Conservation (phyloP, 2,329 filamentous ascomycete species). For the Aspergillus flavus region DNA sequence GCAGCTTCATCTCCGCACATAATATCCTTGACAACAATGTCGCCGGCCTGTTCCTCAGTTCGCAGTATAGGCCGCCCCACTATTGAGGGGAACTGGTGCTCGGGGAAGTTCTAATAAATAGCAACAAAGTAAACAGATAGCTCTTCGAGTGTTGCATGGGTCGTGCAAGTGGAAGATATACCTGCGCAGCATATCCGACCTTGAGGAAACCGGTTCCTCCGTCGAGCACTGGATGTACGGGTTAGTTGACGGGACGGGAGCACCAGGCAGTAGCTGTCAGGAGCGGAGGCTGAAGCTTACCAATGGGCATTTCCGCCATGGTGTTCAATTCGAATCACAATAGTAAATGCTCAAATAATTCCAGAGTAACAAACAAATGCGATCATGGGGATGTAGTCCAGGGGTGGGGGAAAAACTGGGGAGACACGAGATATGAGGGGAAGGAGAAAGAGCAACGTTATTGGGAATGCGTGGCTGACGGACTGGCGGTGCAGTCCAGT, state of each 20-base stretch:
- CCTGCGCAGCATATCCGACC: constrained; percentile 94
- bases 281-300: constrained; percentile 37
- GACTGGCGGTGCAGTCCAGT: neutral
- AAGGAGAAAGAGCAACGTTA: neutral
- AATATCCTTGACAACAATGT: constrained; percentile 87
- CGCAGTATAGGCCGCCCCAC: constrained; percentile 96
- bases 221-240: constrained; percentile 77
- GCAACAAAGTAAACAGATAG: constrained; percentile 12
- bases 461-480: constrained; percentile 2
- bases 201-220: constrained; percentile 99
- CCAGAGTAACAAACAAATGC: constrained; percentile 10
- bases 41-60: constrained; percentile 82
- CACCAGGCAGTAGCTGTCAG: constrained; percentile 23
- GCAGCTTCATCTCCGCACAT: constrained; percentile 99
- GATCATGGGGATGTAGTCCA: constrained; percentile 17
- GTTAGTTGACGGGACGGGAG: constrained; percentile 22
- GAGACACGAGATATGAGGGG: constrained; percentile 7
- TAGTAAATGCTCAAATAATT: constrained; percentile 14
- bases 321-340: constrained; percentile 17
- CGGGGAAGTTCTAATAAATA: constrained; percentile 81
- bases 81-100: constrained; percentile 97
- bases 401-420: constrained; percentile 10
- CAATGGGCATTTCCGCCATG: constrained; percentile 55
- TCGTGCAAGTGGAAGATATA: constrained; percentile 39
- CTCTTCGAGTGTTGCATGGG: constrained; percentile 5